Evolutionary conservation across 2,329 filamentous ascomycete genomes (phyloP).

Genomic region (Ceratocystis cubensis): DNA sequence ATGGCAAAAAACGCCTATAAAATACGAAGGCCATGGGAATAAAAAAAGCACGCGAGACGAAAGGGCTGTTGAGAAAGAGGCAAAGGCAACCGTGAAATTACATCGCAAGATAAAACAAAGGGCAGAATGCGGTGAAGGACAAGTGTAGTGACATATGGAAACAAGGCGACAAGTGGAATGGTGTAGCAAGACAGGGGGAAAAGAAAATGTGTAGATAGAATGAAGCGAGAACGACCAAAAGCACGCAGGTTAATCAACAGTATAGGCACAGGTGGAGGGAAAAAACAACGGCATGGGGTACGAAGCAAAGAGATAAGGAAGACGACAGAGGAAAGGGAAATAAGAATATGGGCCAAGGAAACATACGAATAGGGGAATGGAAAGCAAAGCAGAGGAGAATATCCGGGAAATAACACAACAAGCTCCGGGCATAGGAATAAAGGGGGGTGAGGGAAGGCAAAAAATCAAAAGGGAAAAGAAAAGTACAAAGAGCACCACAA

Average conservation of each 20-base stretch:
- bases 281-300: background rate
- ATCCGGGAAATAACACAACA: slow-evolving; percentile 2
- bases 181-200: background rate
- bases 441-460: background rate
- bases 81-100: slow-evolving; percentile 5
- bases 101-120: background rate
- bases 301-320: background rate
- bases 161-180: background rate
- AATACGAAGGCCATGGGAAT: slow-evolving; percentile 4
- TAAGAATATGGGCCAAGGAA: background rate
- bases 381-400: background rate
- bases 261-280: slow-evolving; percentile 5
- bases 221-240: background rate
- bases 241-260: slow-evolving; percentile 4
- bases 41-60: background rate
- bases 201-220: background rate
- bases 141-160: background rate
- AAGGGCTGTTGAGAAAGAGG: background rate
- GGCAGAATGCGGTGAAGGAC: background rate
- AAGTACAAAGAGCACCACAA: slow-evolving; percentile 7
- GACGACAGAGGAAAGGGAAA: background rate
- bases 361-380: slow-evolving; percentile 1
- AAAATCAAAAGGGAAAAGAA: background rate
- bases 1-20: background rate
- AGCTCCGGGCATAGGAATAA: background rate